Evolutionary conservation across 2,329 filamentous ascomycete species (phyloP).

Genomic region (Emericellopsis cladophorae): DNA sequence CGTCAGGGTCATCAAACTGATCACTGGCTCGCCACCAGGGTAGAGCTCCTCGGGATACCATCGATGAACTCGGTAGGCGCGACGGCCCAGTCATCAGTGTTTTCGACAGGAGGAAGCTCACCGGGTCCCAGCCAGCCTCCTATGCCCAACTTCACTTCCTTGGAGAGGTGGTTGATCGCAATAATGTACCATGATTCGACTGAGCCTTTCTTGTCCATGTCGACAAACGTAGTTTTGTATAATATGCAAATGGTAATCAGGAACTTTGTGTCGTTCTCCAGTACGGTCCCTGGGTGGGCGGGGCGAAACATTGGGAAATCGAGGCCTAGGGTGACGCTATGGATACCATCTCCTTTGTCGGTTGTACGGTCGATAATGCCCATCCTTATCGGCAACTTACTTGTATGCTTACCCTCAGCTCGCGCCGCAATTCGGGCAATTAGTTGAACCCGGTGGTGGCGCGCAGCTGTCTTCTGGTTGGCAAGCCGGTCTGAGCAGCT

Average conservation of each 20-base stretch:
- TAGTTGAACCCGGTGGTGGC: slow-evolving; percentile 12
- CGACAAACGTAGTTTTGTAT: slow-evolving; percentile 7
- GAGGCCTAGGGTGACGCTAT: slow-evolving; percentile 10
- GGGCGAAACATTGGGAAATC: slow-evolving; percentile 9
- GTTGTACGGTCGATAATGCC: slow-evolving; percentile 8
- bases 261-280: slow-evolving; percentile 2
- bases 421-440: slow-evolving; percentile 11
- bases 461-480: slow-evolving; percentile 32
- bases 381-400: slow-evolving; percentile 11
- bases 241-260: slow-evolving; percentile 5
- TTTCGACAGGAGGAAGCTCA: slow-evolving; percentile 6
- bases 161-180: slow-evolving; percentile 6
- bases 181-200: slow-evolving; percentile 10
- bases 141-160: slow-evolving; percentile 3
- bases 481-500: slow-evolving; percentile 33
- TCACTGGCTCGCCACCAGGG: slow-evolving; percentile 3
- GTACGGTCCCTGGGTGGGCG: slow-evolving; percentile 6
- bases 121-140: slow-evolving; percentile 10
- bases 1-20: slow-evolving; percentile 8
- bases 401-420: slow-evolving; percentile 15
- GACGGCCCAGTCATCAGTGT: slow-evolving; percentile 5
- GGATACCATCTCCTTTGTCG: slow-evolving; percentile 7
- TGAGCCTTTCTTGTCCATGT: slow-evolving; percentile 6
- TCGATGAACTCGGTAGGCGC: slow-evolving; percentile 8
- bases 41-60: slow-evolving; percentile 6